phyloP scores from a whole-genome alignment of 177 flowering plant genomes.

The Vitis hybrid region DNA sequence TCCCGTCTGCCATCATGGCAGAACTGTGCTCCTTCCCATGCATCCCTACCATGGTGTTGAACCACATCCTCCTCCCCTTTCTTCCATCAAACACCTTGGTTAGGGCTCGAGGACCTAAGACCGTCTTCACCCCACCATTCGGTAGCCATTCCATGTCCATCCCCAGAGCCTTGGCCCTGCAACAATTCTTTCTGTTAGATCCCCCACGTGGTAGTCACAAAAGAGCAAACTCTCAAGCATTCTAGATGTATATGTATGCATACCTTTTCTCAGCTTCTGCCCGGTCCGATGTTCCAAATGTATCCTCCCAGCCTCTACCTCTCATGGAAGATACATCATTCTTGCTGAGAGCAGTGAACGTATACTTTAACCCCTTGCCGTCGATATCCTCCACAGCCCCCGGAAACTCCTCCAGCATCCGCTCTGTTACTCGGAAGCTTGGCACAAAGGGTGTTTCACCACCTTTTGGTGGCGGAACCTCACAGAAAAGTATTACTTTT shows the following conservation, averaged over 20 bases:
- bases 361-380: constrained; percentile 46
- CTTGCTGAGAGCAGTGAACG: constrained; percentile 49
- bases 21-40: constrained; percentile 57
- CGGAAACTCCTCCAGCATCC: constrained; percentile 58
- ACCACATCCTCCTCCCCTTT: constrained; percentile 60
- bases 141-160: constrained; percentile 62
- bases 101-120: constrained; percentile 39
- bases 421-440: constrained; percentile 51
- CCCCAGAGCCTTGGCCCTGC: constrained; percentile 56
- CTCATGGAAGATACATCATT: constrained; percentile 49
- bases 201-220: no score
- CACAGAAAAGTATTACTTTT: constrained; percentile 56
- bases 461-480: constrained; percentile 62
- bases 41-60: constrained; percentile 63
- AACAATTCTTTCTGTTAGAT: neutral
- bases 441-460: constrained; percentile 73
- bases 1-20: constrained; percentile 52
- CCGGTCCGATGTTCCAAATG: constrained; percentile 52
- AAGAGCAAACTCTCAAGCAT: no score
- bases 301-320: constrained; percentile 67
- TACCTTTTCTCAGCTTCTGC: constrained; percentile 55
- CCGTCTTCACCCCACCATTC: constrained; percentile 45
- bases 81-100: constrained; percentile 55
- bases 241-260: neutral
- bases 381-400: constrained; percentile 56